Percentiles rank a stretch among this genome's conserved stretches.
Evolutionary conservation across 2,329 filamentous ascomycete genomes (phyloP).

Genomic region (Pseudogymnoascus sp.): DNA sequence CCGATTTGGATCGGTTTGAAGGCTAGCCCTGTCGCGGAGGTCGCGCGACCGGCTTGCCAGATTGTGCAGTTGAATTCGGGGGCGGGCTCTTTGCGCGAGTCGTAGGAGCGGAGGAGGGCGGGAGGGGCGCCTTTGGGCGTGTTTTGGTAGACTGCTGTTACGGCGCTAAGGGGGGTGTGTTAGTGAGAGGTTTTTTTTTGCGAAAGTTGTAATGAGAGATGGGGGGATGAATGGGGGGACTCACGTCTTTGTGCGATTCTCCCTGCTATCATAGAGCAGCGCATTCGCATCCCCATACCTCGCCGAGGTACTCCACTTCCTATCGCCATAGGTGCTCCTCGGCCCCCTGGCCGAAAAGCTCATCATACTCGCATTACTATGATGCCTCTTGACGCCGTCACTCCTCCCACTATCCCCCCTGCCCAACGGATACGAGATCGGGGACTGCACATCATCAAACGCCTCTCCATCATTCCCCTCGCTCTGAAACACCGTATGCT

Average conservation of each 20-base stretch:
- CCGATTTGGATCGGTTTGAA: slow-evolving; percentile 96
- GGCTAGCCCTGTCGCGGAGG: slow-evolving; percentile 78
- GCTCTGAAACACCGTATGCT: slow-evolving; percentile 69
- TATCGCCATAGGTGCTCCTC: slow-evolving; percentile 40
- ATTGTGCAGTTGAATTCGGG: slow-evolving; percentile 92
- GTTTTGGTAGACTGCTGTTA: slow-evolving; percentile 86
- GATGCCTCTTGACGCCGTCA: slow-evolving; percentile 47
- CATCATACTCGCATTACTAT: slow-evolving; percentile 74
- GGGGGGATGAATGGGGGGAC: too few species aligned
- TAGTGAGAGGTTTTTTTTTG: slow-evolving; percentile 21
- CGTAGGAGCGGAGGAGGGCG: slow-evolving; percentile 81
- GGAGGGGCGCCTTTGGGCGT: slow-evolving; percentile 61
- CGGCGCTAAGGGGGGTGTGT: slow-evolving; percentile 54
- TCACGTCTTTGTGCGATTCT: slow-evolving; percentile 84
- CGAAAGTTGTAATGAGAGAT: neutral
- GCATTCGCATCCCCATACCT: slow-evolving; percentile 78
- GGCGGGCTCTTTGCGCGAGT: slow-evolving; percentile 83
- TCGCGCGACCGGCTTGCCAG: slow-evolving; percentile 96
- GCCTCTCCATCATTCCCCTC: slow-evolving; percentile 69
- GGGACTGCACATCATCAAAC: slow-evolving; percentile 22
- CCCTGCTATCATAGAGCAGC: slow-evolving; percentile 76
- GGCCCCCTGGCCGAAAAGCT: slow-evolving; percentile 68
- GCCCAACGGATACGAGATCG: slow-evolving; percentile 32
- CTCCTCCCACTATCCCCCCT: slow-evolving; percentile 36
- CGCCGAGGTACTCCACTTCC: slow-evolving; percentile 26